Evolutionary conservation across 352 stramenopile species (phyloP), one percentile per base, ranked within the genome.

Genomic region (Thalassiosira sp.): DNA sequence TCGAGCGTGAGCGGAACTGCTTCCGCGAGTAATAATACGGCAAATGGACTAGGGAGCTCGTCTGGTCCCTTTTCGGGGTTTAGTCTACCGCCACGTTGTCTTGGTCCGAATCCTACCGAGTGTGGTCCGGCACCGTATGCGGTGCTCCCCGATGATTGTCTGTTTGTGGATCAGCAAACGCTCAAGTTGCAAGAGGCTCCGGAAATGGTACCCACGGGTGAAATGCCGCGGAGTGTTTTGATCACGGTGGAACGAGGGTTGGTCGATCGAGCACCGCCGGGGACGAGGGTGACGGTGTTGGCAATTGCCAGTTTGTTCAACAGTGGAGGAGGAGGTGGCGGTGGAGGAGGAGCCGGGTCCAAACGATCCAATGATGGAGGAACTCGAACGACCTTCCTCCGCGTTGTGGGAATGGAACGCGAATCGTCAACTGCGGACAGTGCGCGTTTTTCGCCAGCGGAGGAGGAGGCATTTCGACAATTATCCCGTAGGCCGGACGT

Each of bases 91-190:
- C 54, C 37, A 15, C 48, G 60, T 15, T 77, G 61, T 42, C 51
- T 77, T 7, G 71, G 70, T 37, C 60, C 78, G 11, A 63, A 89
- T 60, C 72, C 81, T 25, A 53, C 72, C 25, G 76, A 92, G 61
- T 93, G 87, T 71, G 86, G 86, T 16, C 69, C 69, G 18, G 77
- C 57, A 63, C 97, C 95, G 22, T 99, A 98, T 81, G 85, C 95
- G 2, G 93, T 99, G 1, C 68, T 98, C 20, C 95, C 97, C 0
- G 97, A 99, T 77, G 89, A 97, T 54, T 90, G 79, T 33, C 87
- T 94, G 6, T 99, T 98, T 79, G 94, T 98, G 0, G 97, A 99
- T 84, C 95, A 98, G 71, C 97, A 99, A 89, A 98, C 95, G n/a
- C 85, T 99, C 25, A 99, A 99, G 87, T 87, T 99, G 37, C 95